These are phyloP conservation scores for Leishmania aethiopica DNA, from an alignment of 208 protist genomes.

Conservation along the genomic window DNA sequence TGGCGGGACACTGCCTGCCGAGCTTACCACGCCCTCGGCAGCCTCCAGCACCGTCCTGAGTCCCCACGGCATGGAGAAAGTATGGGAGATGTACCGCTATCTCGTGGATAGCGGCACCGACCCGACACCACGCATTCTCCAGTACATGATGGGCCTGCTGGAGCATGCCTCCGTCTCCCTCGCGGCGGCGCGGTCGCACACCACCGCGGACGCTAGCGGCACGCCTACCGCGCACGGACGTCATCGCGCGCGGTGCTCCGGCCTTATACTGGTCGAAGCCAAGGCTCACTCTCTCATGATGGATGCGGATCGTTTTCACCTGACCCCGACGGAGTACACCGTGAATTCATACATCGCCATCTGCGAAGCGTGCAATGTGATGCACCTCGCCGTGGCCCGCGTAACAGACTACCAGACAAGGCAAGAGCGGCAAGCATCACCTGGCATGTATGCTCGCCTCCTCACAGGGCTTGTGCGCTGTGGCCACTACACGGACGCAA, in stretches of 20 bases:
- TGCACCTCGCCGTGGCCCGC: constrained; percentile 80
- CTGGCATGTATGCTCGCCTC: constrained; percentile 63
- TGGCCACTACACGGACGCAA: constrained; percentile 58
- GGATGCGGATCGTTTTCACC: constrained; percentile 75
- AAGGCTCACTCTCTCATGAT: constrained; percentile 82
- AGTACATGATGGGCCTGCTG: constrained; percentile 82
- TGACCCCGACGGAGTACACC: constrained; percentile 76
- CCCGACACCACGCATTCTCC: constrained; percentile 60
- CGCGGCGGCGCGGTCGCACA: constrained; percentile 9
- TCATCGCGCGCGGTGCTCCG: constrained; percentile 11
- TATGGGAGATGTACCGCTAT: constrained; percentile 85
- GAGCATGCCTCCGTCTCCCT: constrained; percentile 38
- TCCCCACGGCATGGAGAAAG: constrained; percentile 35
- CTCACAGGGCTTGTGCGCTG: constrained; percentile 68
- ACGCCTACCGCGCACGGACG: background rate
- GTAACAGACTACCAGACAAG: constrained; percentile 74
- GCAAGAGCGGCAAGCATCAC: constrained; percentile 63
- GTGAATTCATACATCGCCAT: constrained; percentile 72
- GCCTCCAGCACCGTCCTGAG: constrained; percentile 48
- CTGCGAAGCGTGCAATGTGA: constrained; percentile 58
- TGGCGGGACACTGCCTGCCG: constrained; percentile 37
- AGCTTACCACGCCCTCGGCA: constrained; percentile 40
- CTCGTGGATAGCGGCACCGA: constrained; percentile 85
- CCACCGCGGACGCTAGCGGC: background rate
- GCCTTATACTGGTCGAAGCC: constrained; percentile 54